phyloP scores from a whole-genome alignment of 495 filamentous ascomycete species.

The Amorphotheca resinae region DNA sequence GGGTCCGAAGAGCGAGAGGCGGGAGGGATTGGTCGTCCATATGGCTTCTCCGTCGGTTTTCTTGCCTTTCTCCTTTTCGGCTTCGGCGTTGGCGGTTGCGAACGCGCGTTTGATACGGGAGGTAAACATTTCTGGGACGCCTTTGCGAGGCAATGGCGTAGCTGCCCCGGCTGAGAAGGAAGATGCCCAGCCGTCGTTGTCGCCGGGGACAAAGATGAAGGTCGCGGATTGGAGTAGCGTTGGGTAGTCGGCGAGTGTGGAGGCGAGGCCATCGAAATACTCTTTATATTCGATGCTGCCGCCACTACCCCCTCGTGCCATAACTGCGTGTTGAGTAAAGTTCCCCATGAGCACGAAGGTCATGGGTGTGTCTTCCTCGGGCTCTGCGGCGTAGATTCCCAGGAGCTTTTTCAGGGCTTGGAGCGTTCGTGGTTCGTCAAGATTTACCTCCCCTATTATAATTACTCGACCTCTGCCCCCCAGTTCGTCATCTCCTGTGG shows the following conservation, averaged over 20 bases:
- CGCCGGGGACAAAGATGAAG: slow-evolving; percentile 86
- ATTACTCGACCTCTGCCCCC: slow-evolving; percentile 43
- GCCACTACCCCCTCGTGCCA: slow-evolving; percentile 49
- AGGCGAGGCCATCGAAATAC: slow-evolving; percentile 75
- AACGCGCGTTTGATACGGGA: slow-evolving; percentile 70
- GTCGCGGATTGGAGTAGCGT: slow-evolving; percentile 63
- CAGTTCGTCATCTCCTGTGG: slow-evolving; percentile 10
- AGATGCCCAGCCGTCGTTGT: slow-evolving; percentile 88
- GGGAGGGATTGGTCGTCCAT: slow-evolving; percentile 78
- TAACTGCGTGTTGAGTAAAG: slow-evolving; percentile 62
- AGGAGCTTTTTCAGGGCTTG: slow-evolving; percentile 69
- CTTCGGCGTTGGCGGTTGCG: slow-evolving; percentile 57
- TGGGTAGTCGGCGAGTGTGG: slow-evolving; percentile 76
- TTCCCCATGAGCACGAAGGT: slow-evolving; percentile 73
- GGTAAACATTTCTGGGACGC: slow-evolving; percentile 78
- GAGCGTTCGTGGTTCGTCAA: slow-evolving; percentile 67
- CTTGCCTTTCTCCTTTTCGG: slow-evolving; percentile 28
- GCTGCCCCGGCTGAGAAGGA: slow-evolving; percentile 77
- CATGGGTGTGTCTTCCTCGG: slow-evolving; percentile 55
- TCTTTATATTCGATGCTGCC: slow-evolving; percentile 91
- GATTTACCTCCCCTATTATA: slow-evolving; percentile 68
- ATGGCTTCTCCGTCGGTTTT: slow-evolving; percentile 54
- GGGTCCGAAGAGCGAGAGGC: slow-evolving; percentile 72
- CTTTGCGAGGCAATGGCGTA: slow-evolving; percentile 55
- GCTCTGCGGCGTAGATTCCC: slow-evolving; percentile 48